Evolutionary conservation across 306 rosid genomes (phyloP).

Genomic region (Bauhinia variegata): DNA sequence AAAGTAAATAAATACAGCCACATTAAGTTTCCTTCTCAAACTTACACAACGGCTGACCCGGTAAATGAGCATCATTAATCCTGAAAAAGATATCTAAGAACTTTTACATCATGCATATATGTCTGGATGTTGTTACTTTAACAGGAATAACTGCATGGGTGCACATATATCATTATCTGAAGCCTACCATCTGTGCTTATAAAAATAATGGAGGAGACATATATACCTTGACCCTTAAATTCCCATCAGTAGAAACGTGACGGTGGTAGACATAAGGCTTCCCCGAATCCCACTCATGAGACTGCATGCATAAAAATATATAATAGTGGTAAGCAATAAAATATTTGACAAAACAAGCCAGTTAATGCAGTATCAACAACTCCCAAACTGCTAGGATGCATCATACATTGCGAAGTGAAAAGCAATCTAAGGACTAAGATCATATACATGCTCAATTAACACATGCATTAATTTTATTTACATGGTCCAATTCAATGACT

Average conservation of each 20-base stretch:
- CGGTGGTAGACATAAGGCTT: constrained; percentile 60
- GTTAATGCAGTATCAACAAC: not conserved
- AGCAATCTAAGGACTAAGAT: not conserved
- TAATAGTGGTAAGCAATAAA: constrained; percentile 4
- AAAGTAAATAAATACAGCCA: not conserved
- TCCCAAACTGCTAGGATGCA: not conserved
- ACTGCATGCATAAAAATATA: constrained; percentile 47
- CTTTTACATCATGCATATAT: not conserved
- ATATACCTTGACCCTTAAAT: constrained; percentile 69
- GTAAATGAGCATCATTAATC: not conserved
- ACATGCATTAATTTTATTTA: not conserved
- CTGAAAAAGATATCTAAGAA: not conserved
- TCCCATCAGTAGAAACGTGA: constrained; percentile 57
- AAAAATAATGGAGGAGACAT: not conserved
- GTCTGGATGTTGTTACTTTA: not conserved
- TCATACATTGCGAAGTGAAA: not conserved
- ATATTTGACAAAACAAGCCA: constrained; percentile 3
- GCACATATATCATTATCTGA: not conserved
- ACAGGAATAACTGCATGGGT: not conserved
- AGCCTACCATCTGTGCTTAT: not conserved
- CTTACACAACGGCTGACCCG: not conserved
- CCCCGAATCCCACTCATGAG: constrained; percentile 62
- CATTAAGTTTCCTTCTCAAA: not conserved
- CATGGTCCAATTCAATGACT: not conserved
- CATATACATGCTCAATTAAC: not conserved